Evolutionary conservation across 176 grass and related monocot species (phyloP).

Genomic region (Pontederia paniculata): DNA sequence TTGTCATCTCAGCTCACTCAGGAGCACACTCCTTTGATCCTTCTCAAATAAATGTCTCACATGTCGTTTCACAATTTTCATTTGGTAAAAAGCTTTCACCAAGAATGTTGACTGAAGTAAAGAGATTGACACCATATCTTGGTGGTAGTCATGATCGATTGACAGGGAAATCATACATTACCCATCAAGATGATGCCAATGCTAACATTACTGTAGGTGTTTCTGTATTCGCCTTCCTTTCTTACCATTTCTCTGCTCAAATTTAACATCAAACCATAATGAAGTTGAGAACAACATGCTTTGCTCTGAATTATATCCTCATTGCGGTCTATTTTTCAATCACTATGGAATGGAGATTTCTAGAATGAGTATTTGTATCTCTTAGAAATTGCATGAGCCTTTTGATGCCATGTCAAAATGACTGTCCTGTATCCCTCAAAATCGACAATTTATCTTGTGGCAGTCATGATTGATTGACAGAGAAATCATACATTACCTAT

Average conservation of each 20-base stretch:
- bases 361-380: too few relatives aligned
- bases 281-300: too few relatives aligned
- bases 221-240: not conserved
- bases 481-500: constrained; percentile 55
- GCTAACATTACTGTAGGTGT: constrained; percentile 81
- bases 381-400: too few relatives aligned
- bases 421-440: too few relatives aligned
- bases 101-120: constrained; percentile 51
- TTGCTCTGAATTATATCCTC: too few relatives aligned
- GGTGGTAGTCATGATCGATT: constrained; percentile 68
- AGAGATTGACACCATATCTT: constrained; percentile 67
- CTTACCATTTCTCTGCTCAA: too few relatives aligned
- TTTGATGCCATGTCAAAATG: too few relatives aligned
- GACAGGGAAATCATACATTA: constrained; percentile 62
- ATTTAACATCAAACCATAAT: too few relatives aligned
- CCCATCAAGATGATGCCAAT: constrained; percentile 45
- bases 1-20: constrained; percentile 80
- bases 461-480: constrained; percentile 63
- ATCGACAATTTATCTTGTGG: constrained; percentile 40
- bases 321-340: too few relatives aligned
- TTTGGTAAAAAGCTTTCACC: constrained; percentile 68
- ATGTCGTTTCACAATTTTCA: constrained; percentile 74
- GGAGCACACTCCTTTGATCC: constrained; percentile 95
- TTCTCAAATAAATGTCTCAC: constrained; percentile 95
- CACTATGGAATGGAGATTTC: too few relatives aligned